Percentiles rank a stretch among this genome's conserved stretches.
These are phyloP conservation scores for Exophiala sp. DNA, from an alignment of 2,329 filamentous ascomycete species.

Conservation along the genomic window DNA sequence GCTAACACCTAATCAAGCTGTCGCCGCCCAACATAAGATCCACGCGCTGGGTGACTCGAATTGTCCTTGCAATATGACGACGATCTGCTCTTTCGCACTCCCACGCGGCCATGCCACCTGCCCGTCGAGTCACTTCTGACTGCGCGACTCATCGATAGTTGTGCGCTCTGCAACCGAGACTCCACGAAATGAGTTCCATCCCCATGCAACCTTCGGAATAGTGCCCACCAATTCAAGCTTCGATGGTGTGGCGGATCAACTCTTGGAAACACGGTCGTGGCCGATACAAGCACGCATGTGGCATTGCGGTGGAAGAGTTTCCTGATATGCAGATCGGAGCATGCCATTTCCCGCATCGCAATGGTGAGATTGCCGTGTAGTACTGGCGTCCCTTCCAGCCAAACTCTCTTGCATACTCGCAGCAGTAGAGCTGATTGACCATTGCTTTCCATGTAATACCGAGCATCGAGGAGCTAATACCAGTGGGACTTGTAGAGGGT, in stretches of 20 bases:
- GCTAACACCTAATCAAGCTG: too few relatives aligned
- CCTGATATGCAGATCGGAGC: constrained; percentile 4
- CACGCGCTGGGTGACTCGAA: too few relatives aligned
- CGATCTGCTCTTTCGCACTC: background rate
- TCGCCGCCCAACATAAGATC: too few relatives aligned
- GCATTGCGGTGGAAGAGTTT: constrained; percentile 10
- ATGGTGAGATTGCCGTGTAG: constrained; percentile 15
- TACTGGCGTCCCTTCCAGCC: constrained; percentile 8
- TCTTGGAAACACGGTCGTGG: constrained; percentile 2
- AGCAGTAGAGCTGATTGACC: constrained; percentile 17
- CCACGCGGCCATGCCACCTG: background rate
- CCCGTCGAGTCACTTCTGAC: background rate
- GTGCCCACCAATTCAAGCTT: background rate
- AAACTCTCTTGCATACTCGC: constrained; percentile 15
- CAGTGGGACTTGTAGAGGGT: too few relatives aligned
- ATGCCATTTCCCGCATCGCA: constrained; percentile 6
- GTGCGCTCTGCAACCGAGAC: background rate
- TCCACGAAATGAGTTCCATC: background rate
- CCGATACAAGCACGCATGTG: constrained; percentile 6
- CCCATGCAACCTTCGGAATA: background rate
- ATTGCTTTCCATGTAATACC: constrained; percentile 9
- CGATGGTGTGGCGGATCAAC: background rate
- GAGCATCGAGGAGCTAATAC: constrained; percentile 6
- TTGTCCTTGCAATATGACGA: background rate
- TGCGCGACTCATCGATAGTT: too few relatives aligned